phyloP scores from a whole-genome alignment of 805 yeast species.

The Henningerozyma blattae region DNA sequence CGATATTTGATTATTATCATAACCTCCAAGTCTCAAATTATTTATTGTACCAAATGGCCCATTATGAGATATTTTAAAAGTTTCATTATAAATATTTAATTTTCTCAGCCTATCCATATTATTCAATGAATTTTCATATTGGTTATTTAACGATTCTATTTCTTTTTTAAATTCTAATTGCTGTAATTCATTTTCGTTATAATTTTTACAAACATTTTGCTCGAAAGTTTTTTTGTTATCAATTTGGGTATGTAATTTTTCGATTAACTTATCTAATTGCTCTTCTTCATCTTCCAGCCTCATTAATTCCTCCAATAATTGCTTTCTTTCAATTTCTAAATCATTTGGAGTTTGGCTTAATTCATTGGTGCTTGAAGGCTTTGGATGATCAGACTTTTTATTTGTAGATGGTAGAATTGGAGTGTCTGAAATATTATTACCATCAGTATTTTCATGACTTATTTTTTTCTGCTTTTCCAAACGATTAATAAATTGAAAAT shows the following conservation, averaged over 20 bases:
- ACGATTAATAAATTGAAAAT: slow-evolving; percentile 59
- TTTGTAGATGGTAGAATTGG: neutral
- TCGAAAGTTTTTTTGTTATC: slow-evolving; percentile 36
- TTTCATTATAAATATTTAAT: slow-evolving; percentile 71
- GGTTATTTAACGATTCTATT: slow-evolving; percentile 49
- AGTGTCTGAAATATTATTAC: neutral
- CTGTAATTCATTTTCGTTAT: slow-evolving; percentile 47
- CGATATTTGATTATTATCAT: slow-evolving; percentile 49
- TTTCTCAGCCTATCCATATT: slow-evolving; percentile 61
- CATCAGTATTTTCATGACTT: slow-evolving; percentile 26
- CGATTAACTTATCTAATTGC: slow-evolving; percentile 31
- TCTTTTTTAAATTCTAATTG: slow-evolving; percentile 39
- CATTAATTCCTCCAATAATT: slow-evolving; percentile 10
- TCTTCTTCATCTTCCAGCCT: slow-evolving; percentile 28
- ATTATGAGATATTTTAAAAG: slow-evolving; percentile 74
- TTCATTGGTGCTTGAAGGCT: neutral
- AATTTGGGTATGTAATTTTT: slow-evolving; percentile 37
- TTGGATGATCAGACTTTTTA: neutral
- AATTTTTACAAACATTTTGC: slow-evolving; percentile 27
- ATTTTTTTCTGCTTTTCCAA: slow-evolving; percentile 48
- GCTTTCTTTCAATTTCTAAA: slow-evolving; percentile 17
- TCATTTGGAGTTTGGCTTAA: slow-evolving; percentile 11
- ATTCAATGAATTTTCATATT: slow-evolving; percentile 47
- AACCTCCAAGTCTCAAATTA: slow-evolving; percentile 68
- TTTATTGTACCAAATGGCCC: slow-evolving; percentile 83